Percentiles rank a stretch among this genome's conserved stretches.
Conservation (phyloP, 2,329 filamentous ascomycete species). For the Fusarium mundagurra region DNA sequence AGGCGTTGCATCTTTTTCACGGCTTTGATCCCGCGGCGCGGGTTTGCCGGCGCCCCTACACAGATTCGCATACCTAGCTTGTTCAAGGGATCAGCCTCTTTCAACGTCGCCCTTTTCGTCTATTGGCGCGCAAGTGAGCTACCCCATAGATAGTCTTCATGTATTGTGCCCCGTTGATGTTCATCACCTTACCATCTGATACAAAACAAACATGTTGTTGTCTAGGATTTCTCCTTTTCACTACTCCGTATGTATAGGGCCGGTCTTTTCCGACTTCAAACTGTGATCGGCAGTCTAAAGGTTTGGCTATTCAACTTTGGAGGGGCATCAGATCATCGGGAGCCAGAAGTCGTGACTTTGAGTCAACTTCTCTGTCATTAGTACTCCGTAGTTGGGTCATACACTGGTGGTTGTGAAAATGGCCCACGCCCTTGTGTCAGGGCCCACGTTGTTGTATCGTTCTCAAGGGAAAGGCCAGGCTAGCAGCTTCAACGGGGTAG, state of each 20-base stretch:
- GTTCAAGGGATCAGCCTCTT: constrained; percentile 16
- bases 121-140: constrained; percentile 32
- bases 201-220: constrained; percentile 14
- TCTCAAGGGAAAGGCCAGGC: background rate
- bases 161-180: background rate
- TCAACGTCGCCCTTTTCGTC: background rate
- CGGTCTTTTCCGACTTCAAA: background rate
- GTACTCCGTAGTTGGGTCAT: background rate
- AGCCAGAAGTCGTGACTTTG: background rate
- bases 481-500: background rate
- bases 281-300: constrained; percentile 13
- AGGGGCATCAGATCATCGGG: constrained; percentile 5
- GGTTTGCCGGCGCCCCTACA: constrained; percentile 2
- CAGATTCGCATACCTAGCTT: constrained; percentile 10
- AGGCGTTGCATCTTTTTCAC: background rate
- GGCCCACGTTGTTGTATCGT: background rate
- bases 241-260: background rate
- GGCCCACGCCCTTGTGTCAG: background rate
- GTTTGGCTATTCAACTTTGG: background rate
- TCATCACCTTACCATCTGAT: constrained; percentile 3
- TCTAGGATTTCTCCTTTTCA: constrained; percentile 2
- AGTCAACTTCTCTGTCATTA: background rate
- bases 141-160: background rate
- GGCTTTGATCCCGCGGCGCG: background rate
- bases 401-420: background rate